phyloP scores from a whole-genome alignment of 208 protist species.

The Jaenimonas drosophilae region DNA sequence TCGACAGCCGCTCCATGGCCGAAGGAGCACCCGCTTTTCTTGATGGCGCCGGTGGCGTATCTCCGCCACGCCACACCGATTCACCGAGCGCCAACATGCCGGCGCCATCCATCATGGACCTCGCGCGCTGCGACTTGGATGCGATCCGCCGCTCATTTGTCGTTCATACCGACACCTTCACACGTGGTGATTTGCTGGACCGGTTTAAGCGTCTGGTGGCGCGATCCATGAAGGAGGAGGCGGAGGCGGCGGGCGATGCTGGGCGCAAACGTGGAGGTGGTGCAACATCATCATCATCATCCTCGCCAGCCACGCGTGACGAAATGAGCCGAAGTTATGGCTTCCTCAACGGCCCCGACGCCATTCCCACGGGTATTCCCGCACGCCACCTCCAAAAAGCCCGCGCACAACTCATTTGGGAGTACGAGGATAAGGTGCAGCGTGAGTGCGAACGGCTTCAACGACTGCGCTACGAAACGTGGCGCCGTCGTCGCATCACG shows the following conservation, averaged over 20 bases:
- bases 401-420: slow-evolving; percentile 16
- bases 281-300: background rate
- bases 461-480: slow-evolving; percentile 15
- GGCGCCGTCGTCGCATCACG: background rate
- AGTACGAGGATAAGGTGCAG: slow-evolving; percentile 19
- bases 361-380: slow-evolving; percentile 24
- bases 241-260: background rate
- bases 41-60: background rate
- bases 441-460: slow-evolving; percentile 14
- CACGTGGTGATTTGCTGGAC: slow-evolving; percentile 20
- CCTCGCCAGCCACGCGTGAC: slow-evolving; percentile 1
- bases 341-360: slow-evolving; percentile 31
- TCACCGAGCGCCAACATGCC: slow-evolving; percentile 5
- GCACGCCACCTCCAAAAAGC: slow-evolving; percentile 22
- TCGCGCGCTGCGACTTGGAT: slow-evolving; percentile 47
- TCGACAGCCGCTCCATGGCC: background rate
- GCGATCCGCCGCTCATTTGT: slow-evolving; percentile 36
- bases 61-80: background rate
- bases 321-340: slow-evolving; percentile 12
- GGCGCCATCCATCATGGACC: slow-evolving; percentile 31
- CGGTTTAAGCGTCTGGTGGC: slow-evolving; percentile 28
- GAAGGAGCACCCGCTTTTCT: background rate
- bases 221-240: slow-evolving; percentile 22
- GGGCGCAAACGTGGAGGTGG: background rate
- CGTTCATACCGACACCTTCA: slow-evolving; percentile 29